A percentile compares a stretch with the other conserved stretches of the same genome.
Conservation (phyloP, 495 filamentous ascomycete species). For the Collariella sp. region DNA sequence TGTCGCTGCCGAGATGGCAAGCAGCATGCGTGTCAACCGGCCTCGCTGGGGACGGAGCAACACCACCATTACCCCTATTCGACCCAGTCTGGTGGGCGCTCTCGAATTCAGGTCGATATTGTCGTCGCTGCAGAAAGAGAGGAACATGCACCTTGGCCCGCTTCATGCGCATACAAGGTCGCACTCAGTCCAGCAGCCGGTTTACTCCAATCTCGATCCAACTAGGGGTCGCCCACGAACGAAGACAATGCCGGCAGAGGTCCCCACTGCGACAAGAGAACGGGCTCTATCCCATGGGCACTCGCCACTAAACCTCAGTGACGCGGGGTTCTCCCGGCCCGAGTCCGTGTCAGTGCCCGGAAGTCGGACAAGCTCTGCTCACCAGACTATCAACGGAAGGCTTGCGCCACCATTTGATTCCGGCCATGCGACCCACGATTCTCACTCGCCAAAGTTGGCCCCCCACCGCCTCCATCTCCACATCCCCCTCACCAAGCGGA, state of each 20-base stretch:
- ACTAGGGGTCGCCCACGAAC: slow-evolving; percentile 13
- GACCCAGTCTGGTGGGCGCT: slow-evolving; percentile 86
- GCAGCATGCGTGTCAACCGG: slow-evolving; percentile 83
- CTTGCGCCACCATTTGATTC: slow-evolving; percentile 22
- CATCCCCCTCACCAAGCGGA: slow-evolving; percentile 41
- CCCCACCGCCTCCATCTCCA: slow-evolving; percentile 22
- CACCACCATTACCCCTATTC: slow-evolving; percentile 67
- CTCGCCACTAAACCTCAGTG: slow-evolving; percentile 17
- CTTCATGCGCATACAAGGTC: slow-evolving; percentile 58
- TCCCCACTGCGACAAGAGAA: slow-evolving; percentile 15
- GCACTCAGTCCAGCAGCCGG: slow-evolving; percentile 52
- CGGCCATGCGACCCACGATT: neutral
- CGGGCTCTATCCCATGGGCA: slow-evolving; percentile 27
- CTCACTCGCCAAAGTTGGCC: neutral
- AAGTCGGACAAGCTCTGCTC: slow-evolving; percentile 17
- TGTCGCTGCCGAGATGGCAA: slow-evolving; percentile 73
- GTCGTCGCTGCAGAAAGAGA: slow-evolving; percentile 67
- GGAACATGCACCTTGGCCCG: slow-evolving; percentile 59
- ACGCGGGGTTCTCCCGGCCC: slow-evolving; percentile 2
- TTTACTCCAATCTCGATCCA: slow-evolving; percentile 6
- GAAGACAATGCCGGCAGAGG: slow-evolving; percentile 6
- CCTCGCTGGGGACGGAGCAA: slow-evolving; percentile 60
- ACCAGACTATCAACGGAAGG: slow-evolving; percentile 22
- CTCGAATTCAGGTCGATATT: slow-evolving; percentile 90
- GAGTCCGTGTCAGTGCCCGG: slow-evolving; percentile 1